Percentiles rank a stretch among this genome's conserved stretches.
phyloP scores from a whole-genome alignment of 352 stramenopile genomes.

The Peronospora tabacina region DNA sequence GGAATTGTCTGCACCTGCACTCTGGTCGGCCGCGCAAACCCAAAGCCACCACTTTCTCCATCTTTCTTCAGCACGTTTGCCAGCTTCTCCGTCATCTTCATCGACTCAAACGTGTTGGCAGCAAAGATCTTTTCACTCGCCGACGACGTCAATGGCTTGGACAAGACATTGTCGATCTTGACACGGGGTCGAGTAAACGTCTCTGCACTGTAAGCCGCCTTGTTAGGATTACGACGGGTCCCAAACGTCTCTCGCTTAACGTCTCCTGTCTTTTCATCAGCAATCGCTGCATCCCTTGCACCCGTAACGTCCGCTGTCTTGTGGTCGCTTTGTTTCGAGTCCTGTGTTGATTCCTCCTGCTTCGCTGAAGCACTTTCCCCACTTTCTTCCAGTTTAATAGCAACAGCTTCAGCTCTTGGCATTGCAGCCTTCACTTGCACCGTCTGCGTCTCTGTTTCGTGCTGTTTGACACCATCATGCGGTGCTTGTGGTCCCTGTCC shows the following conservation, averaged over 20 bases:
- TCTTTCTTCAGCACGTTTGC: conserved; percentile 63
- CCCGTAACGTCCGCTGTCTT: conserved; percentile 1
- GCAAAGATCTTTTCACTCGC: conserved; percentile 81
- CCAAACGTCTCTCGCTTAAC: conserved; percentile 37
- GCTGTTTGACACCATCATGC: conserved; percentile 3
- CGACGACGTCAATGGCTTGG: conserved; percentile 61
- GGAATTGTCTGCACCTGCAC: conserved; percentile 82
- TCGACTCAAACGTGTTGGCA: conserved; percentile 61
- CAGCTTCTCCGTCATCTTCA: conserved; percentile 59
- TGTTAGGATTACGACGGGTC: conserved; percentile 80
- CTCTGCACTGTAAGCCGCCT: conserved; percentile 57
- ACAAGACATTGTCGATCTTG: conserved; percentile 58
- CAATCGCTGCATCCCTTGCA: conserved; percentile 9
- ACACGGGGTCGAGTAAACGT: conserved; percentile 46
- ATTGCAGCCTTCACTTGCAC: conserved; percentile 4
- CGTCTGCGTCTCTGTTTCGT: conserved; percentile 1
- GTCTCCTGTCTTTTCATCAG: background rate
- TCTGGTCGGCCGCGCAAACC: conserved; percentile 63
- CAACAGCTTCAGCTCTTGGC: conserved; percentile 1
- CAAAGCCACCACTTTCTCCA: conserved; percentile 49
- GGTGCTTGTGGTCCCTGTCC: conserved; percentile 1
- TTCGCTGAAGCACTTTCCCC: conserved; percentile 8
- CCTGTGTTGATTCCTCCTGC: conserved; percentile 5
- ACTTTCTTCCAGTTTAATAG: conserved; percentile 1
- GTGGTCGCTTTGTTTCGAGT: conserved; percentile 7